A percentile compares a stretch with the other conserved stretches of the same genome.
phyloP scores from a whole-genome alignment of 345 rosid genomes.

The Arabis alpina region DNA sequence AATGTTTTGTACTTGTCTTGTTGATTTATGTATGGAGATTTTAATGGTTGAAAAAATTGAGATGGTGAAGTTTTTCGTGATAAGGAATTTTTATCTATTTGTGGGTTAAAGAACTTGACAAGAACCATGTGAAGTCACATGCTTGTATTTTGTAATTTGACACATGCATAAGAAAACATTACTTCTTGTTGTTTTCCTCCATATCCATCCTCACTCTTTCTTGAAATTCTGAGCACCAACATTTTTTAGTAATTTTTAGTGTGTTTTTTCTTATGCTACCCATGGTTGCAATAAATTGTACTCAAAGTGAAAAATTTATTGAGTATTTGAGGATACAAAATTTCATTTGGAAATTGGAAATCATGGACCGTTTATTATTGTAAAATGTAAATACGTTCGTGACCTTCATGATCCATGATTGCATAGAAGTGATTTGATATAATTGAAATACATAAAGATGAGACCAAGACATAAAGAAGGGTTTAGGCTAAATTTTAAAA shows the following conservation, averaged over 20 bases:
- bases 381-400: background rate
- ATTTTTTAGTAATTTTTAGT: no score
- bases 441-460: no score
- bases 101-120: slow-evolving; percentile 23
- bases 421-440: no score
- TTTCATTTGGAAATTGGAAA: background rate
- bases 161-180: slow-evolving; percentile 10
- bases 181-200: slow-evolving; percentile 4
- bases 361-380: background rate
- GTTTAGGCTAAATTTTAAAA: no score
- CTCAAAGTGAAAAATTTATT: no score
- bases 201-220: slow-evolving; percentile 1
- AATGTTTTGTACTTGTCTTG: slow-evolving; percentile 27
- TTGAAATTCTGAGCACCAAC: slow-evolving; percentile 9
- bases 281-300: no score
- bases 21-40: slow-evolving; percentile 1
- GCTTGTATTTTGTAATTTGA: slow-evolving; percentile 1
- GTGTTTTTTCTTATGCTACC: no score
- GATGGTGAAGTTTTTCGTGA: background rate
- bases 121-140: slow-evolving; percentile 32
- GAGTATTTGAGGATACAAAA: background rate
- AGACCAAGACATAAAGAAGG: no score
- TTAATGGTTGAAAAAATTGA: slow-evolving; percentile 1
- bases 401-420: background rate
- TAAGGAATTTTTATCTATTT: slow-evolving; percentile 1